Base-by-base conservation (phyloP, 805 yeast species). In the Cyberlindnera mississippiensis region DNA sequence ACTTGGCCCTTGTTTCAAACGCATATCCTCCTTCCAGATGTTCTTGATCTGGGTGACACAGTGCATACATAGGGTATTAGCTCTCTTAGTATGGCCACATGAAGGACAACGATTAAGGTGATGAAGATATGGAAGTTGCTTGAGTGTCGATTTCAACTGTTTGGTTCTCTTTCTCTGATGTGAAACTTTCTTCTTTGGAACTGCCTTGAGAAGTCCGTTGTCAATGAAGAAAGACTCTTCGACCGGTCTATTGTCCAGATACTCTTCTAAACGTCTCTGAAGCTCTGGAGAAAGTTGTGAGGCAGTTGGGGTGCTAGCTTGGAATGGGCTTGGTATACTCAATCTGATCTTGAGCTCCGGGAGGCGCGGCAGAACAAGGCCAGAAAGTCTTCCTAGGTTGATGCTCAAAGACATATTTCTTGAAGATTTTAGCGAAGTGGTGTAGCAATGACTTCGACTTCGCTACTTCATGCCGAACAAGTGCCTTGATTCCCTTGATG, bases 121-220 rank as follows among this genome's bases (percentile, higher is more conserved):
- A 42, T 80, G 76, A 50, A 85, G 72, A 38, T 82, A 80, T 61
- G 85, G 79, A 51, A 86, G 69, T 53, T 89, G 93, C 62, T 88
- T 91, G 44, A 78, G 74, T 10, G 86, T 95, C 4, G 91, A 87
- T 7, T 88, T 89, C 51, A 86, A 77, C 52, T 84, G 78, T 67
- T 90, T 80, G 60, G 78, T 82, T 64, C 97, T 81, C 57, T 86
- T 85, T 63, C 87, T 85, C 67, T 78, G 78, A 61, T 88, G 87
- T 7, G 98, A 88, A 2, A 80, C 80, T 64, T 89, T 90, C 77
- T 90, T 89, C 72, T 93, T 93, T 41, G 99, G 98, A 6, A 81
- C 97, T 6, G 99, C 99, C 51, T 71, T 70, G 40, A 87, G 68
- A 24, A 85, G 75, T n/a, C 95, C 96, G 50, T 80, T 74, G 51